A percentile compares a stretch with the other conserved stretches of the same genome.
Conservation (phyloP, 345 rosid genomes). For the Salix udensis region DNA sequence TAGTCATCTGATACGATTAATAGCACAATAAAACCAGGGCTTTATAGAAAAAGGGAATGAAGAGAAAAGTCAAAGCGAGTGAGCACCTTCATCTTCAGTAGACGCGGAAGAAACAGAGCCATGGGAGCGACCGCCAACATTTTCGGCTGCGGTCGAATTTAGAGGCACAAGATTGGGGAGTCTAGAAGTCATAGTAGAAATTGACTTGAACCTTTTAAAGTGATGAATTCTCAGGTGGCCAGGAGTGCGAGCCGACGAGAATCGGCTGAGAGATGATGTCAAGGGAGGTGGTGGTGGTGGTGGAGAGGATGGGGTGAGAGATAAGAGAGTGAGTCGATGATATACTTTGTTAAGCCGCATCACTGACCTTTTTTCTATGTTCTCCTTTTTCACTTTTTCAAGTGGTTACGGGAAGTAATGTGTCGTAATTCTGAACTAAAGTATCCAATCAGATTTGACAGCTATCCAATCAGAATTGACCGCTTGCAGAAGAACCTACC, state of each 20-base stretch:
- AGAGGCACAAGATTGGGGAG: conserved; percentile 45
- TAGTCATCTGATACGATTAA: neutral
- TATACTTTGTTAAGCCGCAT: conserved; percentile 47
- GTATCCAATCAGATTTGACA: neutral
- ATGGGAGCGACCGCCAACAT: conserved; percentile 33
- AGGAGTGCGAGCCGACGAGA: conserved; percentile 21
- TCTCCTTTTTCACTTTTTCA: no score
- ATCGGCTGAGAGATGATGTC: conserved; percentile 22
- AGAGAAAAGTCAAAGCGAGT: neutral
- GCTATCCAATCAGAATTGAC: neutral
- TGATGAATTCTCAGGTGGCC: conserved; percentile 37
- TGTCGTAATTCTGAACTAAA: neutral
- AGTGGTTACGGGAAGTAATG: no score
- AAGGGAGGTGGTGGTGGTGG: conserved; percentile 14
- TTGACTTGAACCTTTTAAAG: conserved; percentile 16
- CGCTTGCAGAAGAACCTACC: no score
- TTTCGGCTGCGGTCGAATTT: conserved; percentile 40
- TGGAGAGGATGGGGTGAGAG: conserved; percentile 26
- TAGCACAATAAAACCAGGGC: no score
- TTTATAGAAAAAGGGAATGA: neutral
- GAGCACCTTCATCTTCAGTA: conserved; percentile 54
- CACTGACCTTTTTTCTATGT: neutral
- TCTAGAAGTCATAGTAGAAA: conserved; percentile 23
- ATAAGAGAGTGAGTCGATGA: conserved; percentile 42
- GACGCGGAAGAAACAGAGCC: conserved; percentile 25